Conservation (phyloP, 768 basidiomycete species). For the Obba rivulosa region DNA sequence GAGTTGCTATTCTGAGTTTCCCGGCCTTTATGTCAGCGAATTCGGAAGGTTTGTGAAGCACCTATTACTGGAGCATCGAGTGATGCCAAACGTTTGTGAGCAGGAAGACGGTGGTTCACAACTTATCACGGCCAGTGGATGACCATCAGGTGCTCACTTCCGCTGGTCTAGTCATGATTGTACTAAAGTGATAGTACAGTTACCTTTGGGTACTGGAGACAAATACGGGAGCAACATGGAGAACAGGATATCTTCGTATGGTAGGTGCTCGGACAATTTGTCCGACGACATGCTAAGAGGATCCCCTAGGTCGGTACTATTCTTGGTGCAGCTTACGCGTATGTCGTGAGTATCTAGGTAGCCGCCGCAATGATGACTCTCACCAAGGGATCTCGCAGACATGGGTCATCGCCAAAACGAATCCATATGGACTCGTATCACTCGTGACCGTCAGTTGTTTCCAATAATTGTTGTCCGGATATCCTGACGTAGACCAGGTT, state of each 20-base stretch:
- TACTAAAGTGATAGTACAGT: slow-evolving; percentile 10
- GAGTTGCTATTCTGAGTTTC: slow-evolving; percentile 36
- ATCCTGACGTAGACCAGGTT: slow-evolving; percentile 19
- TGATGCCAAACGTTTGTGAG: background rate
- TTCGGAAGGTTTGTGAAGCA: slow-evolving; percentile 25
- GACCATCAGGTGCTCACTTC: slow-evolving; percentile 29
- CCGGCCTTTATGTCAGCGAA: slow-evolving; percentile 37
- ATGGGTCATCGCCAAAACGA: slow-evolving; percentile 32
- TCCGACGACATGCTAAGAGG: no score
- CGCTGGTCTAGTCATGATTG: background rate
- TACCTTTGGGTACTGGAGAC: slow-evolving; percentile 49
- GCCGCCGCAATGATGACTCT: background rate
- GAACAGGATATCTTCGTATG: slow-evolving; percentile 39
- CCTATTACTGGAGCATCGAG: no score
- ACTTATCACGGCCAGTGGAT: slow-evolving; percentile 42
- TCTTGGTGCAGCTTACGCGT: slow-evolving; percentile 26
- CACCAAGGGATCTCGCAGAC: slow-evolving; percentile 19
- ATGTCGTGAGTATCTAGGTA: slow-evolving; percentile 23
- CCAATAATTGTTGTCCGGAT: background rate
- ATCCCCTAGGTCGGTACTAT: slow-evolving; percentile 24
- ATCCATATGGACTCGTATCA: slow-evolving; percentile 37
- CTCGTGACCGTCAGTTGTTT: slow-evolving; percentile 31
- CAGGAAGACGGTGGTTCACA: slow-evolving; percentile 35
- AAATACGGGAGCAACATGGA: slow-evolving; percentile 48
- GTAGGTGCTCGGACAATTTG: slow-evolving; percentile 22